Conservation (phyloP, 345 rosid genomes). For the Eucalyptus regnans region DNA sequence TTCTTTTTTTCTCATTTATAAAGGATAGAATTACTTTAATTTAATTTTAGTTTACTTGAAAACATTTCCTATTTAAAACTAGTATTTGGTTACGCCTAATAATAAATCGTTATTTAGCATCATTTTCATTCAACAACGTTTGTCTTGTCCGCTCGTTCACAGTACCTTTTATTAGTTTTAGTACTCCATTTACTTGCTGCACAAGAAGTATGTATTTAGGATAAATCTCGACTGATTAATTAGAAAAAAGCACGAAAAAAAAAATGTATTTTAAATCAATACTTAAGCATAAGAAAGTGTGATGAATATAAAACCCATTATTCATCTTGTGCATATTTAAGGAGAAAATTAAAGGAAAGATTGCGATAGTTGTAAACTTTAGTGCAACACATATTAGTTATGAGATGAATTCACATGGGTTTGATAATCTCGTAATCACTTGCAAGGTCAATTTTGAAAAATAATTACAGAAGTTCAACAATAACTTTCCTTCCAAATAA, state of each 20-base stretch:
- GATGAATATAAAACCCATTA: background rate
- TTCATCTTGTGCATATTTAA: background rate
- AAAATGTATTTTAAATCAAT: too few relatives aligned
- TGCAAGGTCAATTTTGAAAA: background rate
- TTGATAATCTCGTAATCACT: background rate
- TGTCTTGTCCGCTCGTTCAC: accelerated
- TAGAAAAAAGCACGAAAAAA: background rate
- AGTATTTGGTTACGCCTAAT: accelerated
- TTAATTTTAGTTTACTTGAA: background rate
- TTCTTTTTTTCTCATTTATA: too few relatives aligned
- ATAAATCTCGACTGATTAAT: background rate
- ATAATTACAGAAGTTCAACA: too few relatives aligned
- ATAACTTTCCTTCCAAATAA: too few relatives aligned
- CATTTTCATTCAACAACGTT: too few relatives aligned
- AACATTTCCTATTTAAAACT: background rate
- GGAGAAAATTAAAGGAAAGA: background rate
- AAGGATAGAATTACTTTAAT: background rate
- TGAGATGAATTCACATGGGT: background rate
- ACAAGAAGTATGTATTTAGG: background rate
- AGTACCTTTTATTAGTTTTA: too few relatives aligned
- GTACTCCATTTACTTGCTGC: too few relatives aligned
- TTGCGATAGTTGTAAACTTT: background rate
- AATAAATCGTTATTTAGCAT: accelerated
- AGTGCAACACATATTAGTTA: background rate
- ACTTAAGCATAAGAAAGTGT: background rate